A percentile compares a stretch with the other conserved stretches of the same genome.
Evolutionary conservation across 202 grass and related monocot genomes (phyloP).

Genomic region (Zoysia matrella): DNA sequence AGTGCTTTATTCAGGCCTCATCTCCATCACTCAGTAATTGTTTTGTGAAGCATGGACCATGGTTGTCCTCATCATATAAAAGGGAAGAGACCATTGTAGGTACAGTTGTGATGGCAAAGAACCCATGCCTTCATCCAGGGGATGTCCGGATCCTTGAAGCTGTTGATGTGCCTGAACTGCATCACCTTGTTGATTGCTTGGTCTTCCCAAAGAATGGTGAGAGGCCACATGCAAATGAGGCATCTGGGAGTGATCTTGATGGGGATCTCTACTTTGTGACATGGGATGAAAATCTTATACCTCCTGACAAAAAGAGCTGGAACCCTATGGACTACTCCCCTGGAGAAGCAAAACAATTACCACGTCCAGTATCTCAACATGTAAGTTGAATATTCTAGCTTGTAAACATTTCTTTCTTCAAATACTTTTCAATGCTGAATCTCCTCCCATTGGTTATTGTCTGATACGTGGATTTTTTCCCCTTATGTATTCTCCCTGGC

Average conservation of each 20-base stretch:
- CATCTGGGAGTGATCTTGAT: constrained; percentile 95
- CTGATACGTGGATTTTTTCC: no score
- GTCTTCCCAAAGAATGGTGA: constrained; percentile 87
- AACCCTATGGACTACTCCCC: constrained; percentile 77
- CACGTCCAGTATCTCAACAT: neutral
- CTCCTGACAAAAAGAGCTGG: constrained; percentile 81
- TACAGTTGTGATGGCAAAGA: constrained; percentile 86
- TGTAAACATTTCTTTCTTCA: no score
- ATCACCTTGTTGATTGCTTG: constrained; percentile 92
- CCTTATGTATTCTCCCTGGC: no score
- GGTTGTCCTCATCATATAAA: constrained; percentile 54
- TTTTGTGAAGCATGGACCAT: constrained; percentile 70
- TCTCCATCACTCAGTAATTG: constrained; percentile 63
- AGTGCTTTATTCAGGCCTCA: constrained; percentile 86
- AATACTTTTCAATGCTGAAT: no score
- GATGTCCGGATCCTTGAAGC: constrained; percentile 91
- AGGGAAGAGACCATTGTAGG: constrained; percentile 69
- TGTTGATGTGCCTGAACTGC: constrained; percentile 69
- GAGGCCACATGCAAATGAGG: constrained; percentile 85
- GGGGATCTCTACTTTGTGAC: constrained; percentile 94
- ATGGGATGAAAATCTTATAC: constrained; percentile 89
- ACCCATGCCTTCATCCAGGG: constrained; percentile 90
- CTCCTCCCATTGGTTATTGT: no score
- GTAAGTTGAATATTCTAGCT: no score
- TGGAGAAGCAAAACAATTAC: constrained; percentile 41